These are phyloP conservation scores for Penicillium sp. DNA, from an alignment of 2,329 filamentous ascomycete genomes.

Conservation along the genomic window DNA sequence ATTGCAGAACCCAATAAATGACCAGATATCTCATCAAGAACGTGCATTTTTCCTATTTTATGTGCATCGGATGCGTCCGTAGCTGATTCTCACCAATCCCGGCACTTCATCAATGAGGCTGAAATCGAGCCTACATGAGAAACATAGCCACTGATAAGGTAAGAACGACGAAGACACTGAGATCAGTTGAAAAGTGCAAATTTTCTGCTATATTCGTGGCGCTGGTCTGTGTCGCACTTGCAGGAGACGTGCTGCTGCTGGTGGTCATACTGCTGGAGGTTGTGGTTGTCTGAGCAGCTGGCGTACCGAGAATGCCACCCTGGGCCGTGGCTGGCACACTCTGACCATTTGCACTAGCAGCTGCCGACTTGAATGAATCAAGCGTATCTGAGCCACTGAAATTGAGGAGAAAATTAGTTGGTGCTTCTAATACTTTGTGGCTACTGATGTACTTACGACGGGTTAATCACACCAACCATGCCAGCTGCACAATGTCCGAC, in stretches of 20 bases:
- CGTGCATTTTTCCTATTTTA: too few species aligned
- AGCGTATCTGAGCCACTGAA: slow-evolving; percentile 8
- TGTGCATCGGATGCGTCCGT: too few species aligned
- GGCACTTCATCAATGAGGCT: too few species aligned
- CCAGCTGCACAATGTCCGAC: slow-evolving; percentile 71
- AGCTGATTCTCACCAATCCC: too few species aligned
- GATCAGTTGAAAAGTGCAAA: too few species aligned
- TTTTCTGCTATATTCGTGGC: too few species aligned
- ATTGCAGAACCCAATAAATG: too few species aligned
- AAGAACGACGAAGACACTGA: too few species aligned
- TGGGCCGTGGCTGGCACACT: slow-evolving; percentile 3
- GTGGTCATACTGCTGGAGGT: neutral
- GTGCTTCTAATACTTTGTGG: neutral
- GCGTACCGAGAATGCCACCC: slow-evolving; percentile 10
- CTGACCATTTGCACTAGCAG: slow-evolving; percentile 4
- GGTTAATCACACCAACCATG: slow-evolving; percentile 77
- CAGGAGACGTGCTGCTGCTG: neutral
- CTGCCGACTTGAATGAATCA: slow-evolving; percentile 8
- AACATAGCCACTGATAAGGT: too few species aligned
- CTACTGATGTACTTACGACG: slow-evolving; percentile 33
- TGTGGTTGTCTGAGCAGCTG: neutral
- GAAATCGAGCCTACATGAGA: too few species aligned
- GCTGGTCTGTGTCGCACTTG: neutral
- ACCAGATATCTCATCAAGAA: too few species aligned
- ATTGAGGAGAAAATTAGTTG: neutral